Evolutionary conservation across 1,284 basidiomycete species (phyloP).

Genomic region (Neonothopanus nambi): DNA sequence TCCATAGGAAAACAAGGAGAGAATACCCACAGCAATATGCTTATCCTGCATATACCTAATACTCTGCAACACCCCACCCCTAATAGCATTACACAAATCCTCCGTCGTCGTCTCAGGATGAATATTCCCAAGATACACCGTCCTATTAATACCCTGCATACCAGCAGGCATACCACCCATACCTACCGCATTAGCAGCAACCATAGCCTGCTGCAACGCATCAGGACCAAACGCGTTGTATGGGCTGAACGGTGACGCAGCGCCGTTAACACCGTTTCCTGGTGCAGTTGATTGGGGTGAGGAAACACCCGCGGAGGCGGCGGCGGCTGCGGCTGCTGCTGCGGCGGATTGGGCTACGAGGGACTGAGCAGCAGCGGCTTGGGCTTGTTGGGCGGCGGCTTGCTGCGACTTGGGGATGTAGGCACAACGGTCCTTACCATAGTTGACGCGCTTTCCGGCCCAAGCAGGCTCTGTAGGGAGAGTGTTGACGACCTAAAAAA

Average conservation of each 20-base stretch:
- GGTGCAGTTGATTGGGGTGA: too few relatives aligned
- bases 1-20: constrained; percentile 6
- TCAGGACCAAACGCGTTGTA: constrained; percentile 58
- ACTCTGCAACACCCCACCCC: constrained; percentile 89
- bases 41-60: constrained; percentile 92
- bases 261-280: constrained; percentile 5
- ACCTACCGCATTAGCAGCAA: constrained; percentile 14
- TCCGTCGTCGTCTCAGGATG: constrained; percentile 91
- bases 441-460: constrained; percentile 94
- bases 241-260: constrained; percentile 52
- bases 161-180: constrained; percentile 29
- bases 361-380: constrained; percentile 78
- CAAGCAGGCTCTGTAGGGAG: constrained; percentile 86
- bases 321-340: constrained; percentile 28
- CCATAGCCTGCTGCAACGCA: constrained; percentile 18
- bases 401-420: constrained; percentile 92
- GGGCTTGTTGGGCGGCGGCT: constrained; percentile 77
- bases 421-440: constrained; percentile 93
- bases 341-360: constrained; percentile 64
- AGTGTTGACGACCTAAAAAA: constrained; percentile 88
- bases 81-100: constrained; percentile 91
- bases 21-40: constrained; percentile 78
- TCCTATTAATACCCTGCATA: constrained; percentile 72
- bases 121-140: constrained; percentile 92
- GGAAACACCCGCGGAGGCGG: constrained; percentile 22